Base-by-base conservation (phyloP, 2,329 filamentous ascomycete genomes). In the Calonectria pteridis region DNA sequence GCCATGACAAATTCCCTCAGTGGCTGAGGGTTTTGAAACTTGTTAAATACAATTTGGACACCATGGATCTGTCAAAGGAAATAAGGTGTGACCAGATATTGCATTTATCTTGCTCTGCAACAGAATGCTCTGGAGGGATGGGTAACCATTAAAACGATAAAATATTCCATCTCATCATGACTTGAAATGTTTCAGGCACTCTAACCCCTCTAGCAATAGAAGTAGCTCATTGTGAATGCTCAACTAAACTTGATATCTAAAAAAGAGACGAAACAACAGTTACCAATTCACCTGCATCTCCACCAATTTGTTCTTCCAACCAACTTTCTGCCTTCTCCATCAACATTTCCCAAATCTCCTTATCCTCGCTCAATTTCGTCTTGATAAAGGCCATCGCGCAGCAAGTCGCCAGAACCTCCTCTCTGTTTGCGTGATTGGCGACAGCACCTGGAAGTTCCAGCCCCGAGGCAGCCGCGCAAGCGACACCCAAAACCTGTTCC, bases 321-420 rank as follows among this genome's bases (percentile, higher is more conserved):
- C 90, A 93, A 0, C 58, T 79, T 77, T 83, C 85, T 0, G 89
- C 91, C 85, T 93, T 93, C 16, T 89, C 88, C 26, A 88, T 89
- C 37, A 94, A 83, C 85, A 94, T 85, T 73, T 92, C 91, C 92
- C 92, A 94, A 10, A 87, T 86, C 4, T 91, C 91, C 79, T 85
- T 83, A 67, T 90, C 85, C 0, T 75, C 82, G 0, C 35, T 76
- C 73, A 90, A 77, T 70, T 84, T 87, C 40, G 63, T 80, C 77
- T 90, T 86, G 74, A 94, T 72, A 29, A 76, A 84, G 1, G 77
- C 67, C 1, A 84, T 73, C 0, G 76, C 81, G 37, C 80, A 82
- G 0, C 80, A 71, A 7, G 84, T 84, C 5, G 81, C 80, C 5
- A 82, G 33, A 7, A 81, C 65, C 1, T 78, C 69, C 0, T 70